Evolutionary conservation across 2,329 filamentous ascomycete genomes (phyloP), one percentile per base, ranked within the genome.

Genomic region (Macroventuria anomochaeta): DNA sequence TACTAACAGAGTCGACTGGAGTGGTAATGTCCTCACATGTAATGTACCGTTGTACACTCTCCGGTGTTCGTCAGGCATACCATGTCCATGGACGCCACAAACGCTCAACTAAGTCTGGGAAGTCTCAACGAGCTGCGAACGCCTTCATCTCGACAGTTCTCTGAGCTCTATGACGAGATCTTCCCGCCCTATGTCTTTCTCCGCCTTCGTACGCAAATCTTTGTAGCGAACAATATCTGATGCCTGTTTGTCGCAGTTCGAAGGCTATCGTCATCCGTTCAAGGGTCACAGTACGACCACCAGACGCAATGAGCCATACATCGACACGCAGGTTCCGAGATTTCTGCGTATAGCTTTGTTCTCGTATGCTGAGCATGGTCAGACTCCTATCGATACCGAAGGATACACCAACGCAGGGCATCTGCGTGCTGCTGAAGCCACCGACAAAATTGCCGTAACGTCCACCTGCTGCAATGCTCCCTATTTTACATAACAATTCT

Each of bases 341-440:
- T 50, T 78, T 82, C 51, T 82, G 83, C 57, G 84, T 85, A 73
- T 91, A 2, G 10, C 3, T n/a, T 21, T 37, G 6, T 37, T 21
- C 82, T 43, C 87, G 83, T 11, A 90, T 87, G 75, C 96, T 92
- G 60, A 88, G 91, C 69, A 97, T 64, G n/a, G 89, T 91, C 77
- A 96, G 96, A 69, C 97, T 97, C 64, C 93, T 88, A 76, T 97
- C 93, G 38, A 97, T 90, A 51, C 93, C 71, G 97, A 96, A 1
- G n/a, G 92, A 96, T 63, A 96, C 89, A 58, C 90, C 90, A 7
- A 93, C 89, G 64, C 90, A 93, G 15, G 90, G 93, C 49, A 96
- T 91, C 71, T 93, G 87, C 78, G 93, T 93, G 65, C 88, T 88
- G 50, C 85, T 88, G 80, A 96, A 97, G 90, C 96, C 96, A 77